Base-by-base conservation (phyloP, 345 rosid species). In the Lagerstroemia speciosa region DNA sequence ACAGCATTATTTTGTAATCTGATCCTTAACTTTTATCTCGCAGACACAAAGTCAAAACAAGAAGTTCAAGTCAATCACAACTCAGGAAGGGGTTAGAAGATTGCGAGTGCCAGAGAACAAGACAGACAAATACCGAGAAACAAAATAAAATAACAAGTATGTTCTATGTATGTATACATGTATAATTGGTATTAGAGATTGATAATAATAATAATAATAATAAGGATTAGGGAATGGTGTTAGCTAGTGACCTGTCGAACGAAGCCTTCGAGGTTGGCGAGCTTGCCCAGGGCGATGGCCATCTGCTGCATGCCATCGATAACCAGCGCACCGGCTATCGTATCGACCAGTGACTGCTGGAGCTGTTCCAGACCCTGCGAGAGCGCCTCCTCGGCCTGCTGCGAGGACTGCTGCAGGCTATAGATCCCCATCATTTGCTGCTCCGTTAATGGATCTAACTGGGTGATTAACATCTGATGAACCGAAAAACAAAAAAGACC, bases 301-400 rank as follows among this genome's bases (percentile, higher is more conserved):
- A 91, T 94, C 65, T 91, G 99, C 70, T 91, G 98, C 96, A 94
- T 87, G 37, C 89, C 93, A 9, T 92, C 98, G 5, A 81, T 15
- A 68, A 72, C 78, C 0, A 85, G 80, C 2, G 85, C 86, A 5
- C 81, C 77, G 0, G 89, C 91, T 10, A 94, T 73, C 73, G 98
- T 91, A 69, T 91, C 93, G 31, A 86, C 78, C 1, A 94, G 92
- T 52, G 99, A 94, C 62, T 94, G 98, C 19, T 94, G 98, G 57
- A 94, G 92, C 80, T 89, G 98, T 4, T 94, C 98, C 0, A 83
- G 80, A 69, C 97, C 99, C 72, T 91, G 99, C 16, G 84, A 81
- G 63, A 94, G 88, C 26, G 99, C 99, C 60, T 91, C 99, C 75
- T 94, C 99, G 20, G 99, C 98, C 74, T 91, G 95, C 64, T 89